Conservation (phyloP, 441 rosid species). For the Aquilaria agallochum region DNA sequence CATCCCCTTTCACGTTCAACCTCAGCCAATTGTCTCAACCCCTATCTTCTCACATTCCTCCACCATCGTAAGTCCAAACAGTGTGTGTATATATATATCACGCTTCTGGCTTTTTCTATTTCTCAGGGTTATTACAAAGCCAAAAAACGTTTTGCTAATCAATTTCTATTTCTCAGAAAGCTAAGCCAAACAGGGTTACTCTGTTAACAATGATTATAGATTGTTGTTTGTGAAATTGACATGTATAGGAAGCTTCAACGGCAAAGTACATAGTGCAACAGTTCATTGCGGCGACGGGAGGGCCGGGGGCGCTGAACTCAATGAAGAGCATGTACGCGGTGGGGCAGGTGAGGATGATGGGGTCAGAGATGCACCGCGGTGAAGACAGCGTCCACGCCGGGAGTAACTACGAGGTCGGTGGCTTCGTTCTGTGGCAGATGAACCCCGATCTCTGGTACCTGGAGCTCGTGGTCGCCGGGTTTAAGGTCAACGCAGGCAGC, state of each 20-base stretch:
- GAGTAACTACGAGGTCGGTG: conserved; percentile 64
- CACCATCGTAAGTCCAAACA: conserved; percentile 39
- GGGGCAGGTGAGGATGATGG: conserved; percentile 82
- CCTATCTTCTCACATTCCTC: conserved; percentile 40
- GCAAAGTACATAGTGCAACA: conserved; percentile 85
- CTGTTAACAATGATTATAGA: too few species aligned
- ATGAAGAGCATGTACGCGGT: conserved; percentile 74
- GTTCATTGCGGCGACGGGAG: conserved; percentile 78
- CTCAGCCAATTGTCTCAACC: conserved; percentile 31
- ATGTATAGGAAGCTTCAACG: conserved; percentile 59
- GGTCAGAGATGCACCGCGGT: conserved; percentile 66
- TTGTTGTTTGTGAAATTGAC: background rate
- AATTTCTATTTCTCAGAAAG: too few species aligned
- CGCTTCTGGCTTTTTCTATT: too few species aligned
- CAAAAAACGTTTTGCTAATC: too few species aligned
- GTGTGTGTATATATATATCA: too few species aligned
- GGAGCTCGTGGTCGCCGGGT: conserved; percentile 74
- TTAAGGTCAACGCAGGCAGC: conserved; percentile 79
- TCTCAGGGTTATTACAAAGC: too few species aligned
- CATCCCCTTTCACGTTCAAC: conserved; percentile 63
- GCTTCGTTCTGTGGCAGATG: conserved; percentile 83
- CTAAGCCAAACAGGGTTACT: too few species aligned
- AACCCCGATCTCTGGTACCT: conserved; percentile 81
- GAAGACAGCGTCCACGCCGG: conserved; percentile 39
- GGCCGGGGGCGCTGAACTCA: conserved; percentile 45